phyloP scores from a whole-genome alignment of 108 stramenopile species.

The Nannochloropsis gaditana region DNA sequence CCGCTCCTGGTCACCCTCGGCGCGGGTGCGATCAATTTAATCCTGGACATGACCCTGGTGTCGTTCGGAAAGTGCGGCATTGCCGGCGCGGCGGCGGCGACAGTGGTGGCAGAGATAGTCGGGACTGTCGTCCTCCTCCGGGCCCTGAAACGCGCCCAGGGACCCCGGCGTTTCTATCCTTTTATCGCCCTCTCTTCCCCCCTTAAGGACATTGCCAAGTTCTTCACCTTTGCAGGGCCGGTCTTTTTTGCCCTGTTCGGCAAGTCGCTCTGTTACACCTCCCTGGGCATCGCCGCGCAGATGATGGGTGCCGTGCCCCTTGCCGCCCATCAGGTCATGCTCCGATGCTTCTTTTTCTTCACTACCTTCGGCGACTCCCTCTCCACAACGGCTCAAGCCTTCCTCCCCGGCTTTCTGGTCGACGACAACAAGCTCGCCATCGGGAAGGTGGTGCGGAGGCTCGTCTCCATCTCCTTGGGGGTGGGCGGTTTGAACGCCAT shows the following conservation, averaged over 20 bases:
- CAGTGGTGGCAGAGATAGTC: conserved; percentile 37
- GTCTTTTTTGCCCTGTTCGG: conserved; percentile 44
- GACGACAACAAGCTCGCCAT: conserved; percentile 19
- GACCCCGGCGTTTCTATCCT: conserved; percentile 29
- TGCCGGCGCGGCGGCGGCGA: conserved; percentile 43
- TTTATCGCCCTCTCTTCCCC: conserved; percentile 35
- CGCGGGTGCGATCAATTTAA: conserved; percentile 40
- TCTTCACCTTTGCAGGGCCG: conserved; percentile 46
- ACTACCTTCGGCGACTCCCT: conserved; percentile 78
- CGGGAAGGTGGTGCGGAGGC: conserved; percentile 24
- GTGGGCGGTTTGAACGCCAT: conserved; percentile 26
- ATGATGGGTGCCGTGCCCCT: conserved; percentile 59
- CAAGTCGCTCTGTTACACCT: conserved; percentile 26
- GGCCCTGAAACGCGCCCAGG: conserved; percentile 38
- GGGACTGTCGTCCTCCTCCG: conserved; percentile 42
- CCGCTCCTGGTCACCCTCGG: conserved; percentile 38
- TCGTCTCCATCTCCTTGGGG: conserved; percentile 5
- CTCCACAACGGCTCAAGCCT: conserved; percentile 74
- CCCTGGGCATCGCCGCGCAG: background rate
- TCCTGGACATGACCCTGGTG: conserved; percentile 43
- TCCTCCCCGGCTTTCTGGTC: conserved; percentile 60
- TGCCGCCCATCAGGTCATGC: conserved; percentile 75
- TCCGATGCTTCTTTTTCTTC: conserved; percentile 62
- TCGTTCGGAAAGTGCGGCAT: conserved; percentile 35
- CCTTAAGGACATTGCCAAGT: conserved; percentile 30